Conservation (phyloP, 768 basidiomycete species). For the Hebeloma cylindrosporum region DNA sequence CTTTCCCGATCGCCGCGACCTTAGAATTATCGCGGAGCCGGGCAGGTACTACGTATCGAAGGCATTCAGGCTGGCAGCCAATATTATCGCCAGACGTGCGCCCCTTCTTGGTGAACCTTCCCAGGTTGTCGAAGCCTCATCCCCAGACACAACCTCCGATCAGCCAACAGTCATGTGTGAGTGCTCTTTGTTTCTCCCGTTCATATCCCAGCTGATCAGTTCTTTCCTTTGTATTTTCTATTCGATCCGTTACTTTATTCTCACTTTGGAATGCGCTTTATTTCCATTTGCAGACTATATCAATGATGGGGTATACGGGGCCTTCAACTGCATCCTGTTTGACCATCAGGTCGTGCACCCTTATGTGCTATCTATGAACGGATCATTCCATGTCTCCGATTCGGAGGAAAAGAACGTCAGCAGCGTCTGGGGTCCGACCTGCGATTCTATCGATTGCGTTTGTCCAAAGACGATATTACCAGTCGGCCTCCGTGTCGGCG, state of each 20-base stretch:
- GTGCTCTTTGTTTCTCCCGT: slow-evolving; percentile 38
- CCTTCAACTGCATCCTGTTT: slow-evolving; percentile 96
- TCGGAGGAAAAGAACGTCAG: slow-evolving; percentile 45
- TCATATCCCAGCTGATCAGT: slow-evolving; percentile 55
- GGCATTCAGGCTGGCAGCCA: slow-evolving; percentile 90
- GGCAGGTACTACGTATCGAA: slow-evolving; percentile 91
- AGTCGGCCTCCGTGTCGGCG: slow-evolving; percentile 76
- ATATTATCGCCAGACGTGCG: slow-evolving; percentile 88
- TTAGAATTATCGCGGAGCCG: slow-evolving; percentile 93
- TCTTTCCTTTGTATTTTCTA: slow-evolving; percentile 1
- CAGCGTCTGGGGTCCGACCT: slow-evolving; percentile 98
- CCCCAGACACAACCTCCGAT: slow-evolving; percentile 27
- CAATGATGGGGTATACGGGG: slow-evolving; percentile 98
- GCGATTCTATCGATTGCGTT: slow-evolving; percentile 96
- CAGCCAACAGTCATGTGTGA: slow-evolving; percentile 81
- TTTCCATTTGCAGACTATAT: slow-evolving; percentile 98
- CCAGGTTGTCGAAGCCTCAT: slow-evolving; percentile 9
- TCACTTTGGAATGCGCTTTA: slow-evolving; percentile 14
- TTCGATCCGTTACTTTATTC: slow-evolving; percentile 4
- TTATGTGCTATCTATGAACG: slow-evolving; percentile 63
- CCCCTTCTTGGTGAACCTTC: slow-evolving; percentile 33
- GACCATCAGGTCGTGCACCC: slow-evolving; percentile 86
- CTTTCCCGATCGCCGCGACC: slow-evolving; percentile 69
- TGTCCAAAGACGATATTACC: slow-evolving; percentile 64
- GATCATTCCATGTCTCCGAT: slow-evolving; percentile 38